Evolutionary conservation across 768 basidiomycete species (phyloP).

Genomic region (Hypholoma fasciculare): DNA sequence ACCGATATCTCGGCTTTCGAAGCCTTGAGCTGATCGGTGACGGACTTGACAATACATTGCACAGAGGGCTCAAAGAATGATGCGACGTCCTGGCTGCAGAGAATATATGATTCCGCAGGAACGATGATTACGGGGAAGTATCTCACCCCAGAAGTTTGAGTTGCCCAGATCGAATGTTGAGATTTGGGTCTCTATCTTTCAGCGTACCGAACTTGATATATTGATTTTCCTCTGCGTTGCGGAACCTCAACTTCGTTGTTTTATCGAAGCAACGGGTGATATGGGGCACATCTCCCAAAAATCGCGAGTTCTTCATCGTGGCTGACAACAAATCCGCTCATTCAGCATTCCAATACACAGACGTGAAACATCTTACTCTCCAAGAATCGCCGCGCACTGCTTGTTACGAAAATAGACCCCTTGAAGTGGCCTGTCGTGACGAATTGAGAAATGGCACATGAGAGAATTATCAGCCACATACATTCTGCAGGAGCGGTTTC

Average conservation of each 20-base stretch:
- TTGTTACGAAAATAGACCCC: constrained; percentile 51
- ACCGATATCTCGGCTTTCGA: constrained; percentile 33
- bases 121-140: neutral
- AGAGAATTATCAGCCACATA: constrained; percentile 14
- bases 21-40: constrained; percentile 18
- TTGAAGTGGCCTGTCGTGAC: constrained; percentile 27
- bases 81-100: constrained; percentile 26
- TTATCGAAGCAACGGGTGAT: constrained; percentile 45
- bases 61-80: constrained; percentile 33
- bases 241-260: constrained; percentile 44
- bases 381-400: constrained; percentile 36
- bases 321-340: constrained; percentile 20
- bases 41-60: constrained; percentile 26
- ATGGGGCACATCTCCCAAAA: constrained; percentile 35
- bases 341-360: neutral
- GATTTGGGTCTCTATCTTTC: constrained; percentile 36
- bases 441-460: neutral
- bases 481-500: constrained; percentile 50
- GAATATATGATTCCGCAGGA: neutral
- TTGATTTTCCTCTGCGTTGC: constrained; percentile 32
- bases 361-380: constrained; percentile 25
- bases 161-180: constrained; percentile 45
- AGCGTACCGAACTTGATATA: constrained; percentile 47
- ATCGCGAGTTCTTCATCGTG: constrained; percentile 39
- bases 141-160: constrained; percentile 39